Base-by-base conservation (phyloP, 306 rosid species). In the Fagus sylvatica region DNA sequence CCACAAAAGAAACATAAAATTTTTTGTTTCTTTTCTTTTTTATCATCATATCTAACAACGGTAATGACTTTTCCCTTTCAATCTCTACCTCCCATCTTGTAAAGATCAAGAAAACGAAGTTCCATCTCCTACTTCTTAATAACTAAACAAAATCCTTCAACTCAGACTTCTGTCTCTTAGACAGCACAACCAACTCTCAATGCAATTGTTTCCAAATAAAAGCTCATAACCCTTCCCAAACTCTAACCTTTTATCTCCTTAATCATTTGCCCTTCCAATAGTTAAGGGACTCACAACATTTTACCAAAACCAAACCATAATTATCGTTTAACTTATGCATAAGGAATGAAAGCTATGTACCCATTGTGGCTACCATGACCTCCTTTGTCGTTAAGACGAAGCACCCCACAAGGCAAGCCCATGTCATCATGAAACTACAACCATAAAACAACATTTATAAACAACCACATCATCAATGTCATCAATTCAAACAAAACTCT, bases 391-490 rank as follows among this genome's bases (percentile, higher is more conserved):
- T 80, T 41, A 82, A 93, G 91, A 73, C 98, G 93, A 85, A 95
- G 96, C 85, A 95, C 97, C 62, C 99, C 98, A 56, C 96, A 87
- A 2, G 99, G 98, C 86, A 93, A 88, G 87, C 83, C 87, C 96
- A 87, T 77, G 87, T 91, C 97, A 78, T 93, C 99, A 34, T 95
- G 97, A 80, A 95, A 83, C 98, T 95, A 85, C 84, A 85, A 71
- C 53, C 16, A 73, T 65, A 41, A 61, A 80, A 53, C 72, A 41
- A 43, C n/a, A 22, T 42, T 32, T 40, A 19, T 48, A 64, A 56
- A 72, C 55, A 75, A 81, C 53, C 67, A 53, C 53, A 74, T 5
- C 59, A 36, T 40, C 41, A 57, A 28, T 40, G 28, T 67, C 54
- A 72, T 55, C 48, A 73, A 74, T 64, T n/a, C 28, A 54, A 79